These are phyloP conservation scores for Pulicaria dysenterica DNA, from an alignment of 129 eudicot species.

Conservation along the genomic window DNA sequence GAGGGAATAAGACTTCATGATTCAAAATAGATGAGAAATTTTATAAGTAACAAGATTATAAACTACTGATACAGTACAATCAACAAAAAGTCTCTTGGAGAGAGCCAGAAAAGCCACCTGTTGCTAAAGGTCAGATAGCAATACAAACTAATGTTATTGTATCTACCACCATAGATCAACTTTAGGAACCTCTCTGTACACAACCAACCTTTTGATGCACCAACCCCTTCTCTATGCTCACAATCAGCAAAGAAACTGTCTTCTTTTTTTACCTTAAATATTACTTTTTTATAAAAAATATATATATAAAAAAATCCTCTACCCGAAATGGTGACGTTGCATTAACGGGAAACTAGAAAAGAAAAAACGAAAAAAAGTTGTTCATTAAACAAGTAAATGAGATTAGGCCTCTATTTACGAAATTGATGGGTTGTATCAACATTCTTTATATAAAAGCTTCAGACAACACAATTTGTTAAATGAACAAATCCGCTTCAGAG, in stretches of 20 bases:
- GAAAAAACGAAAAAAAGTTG: not conserved
- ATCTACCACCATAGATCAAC: too few relatives aligned
- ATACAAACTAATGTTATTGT: too few relatives aligned
- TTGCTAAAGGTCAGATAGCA: too few relatives aligned
- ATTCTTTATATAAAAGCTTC: constrained; percentile 23
- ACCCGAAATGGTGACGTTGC: constrained; percentile 10
- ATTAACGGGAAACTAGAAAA: not conserved
- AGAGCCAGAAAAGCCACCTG: too few relatives aligned
- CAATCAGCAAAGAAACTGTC: not conserved
- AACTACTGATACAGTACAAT: too few relatives aligned
- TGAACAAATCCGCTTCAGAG: constrained; percentile 1
- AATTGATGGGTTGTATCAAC: constrained; percentile 26
- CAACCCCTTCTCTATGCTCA: not conserved
- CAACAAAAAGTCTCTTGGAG: too few relatives aligned
- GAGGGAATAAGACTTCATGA: too few relatives aligned
- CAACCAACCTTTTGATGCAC: too few relatives aligned
- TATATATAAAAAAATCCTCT: not conserved
- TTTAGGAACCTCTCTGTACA: too few relatives aligned
- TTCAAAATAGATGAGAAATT: too few relatives aligned
- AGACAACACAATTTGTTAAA: constrained; percentile 11
- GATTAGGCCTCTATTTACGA: constrained; percentile 28
- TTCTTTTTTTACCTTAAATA: not conserved
- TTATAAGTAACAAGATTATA: too few relatives aligned
- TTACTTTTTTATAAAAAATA: too few relatives aligned
- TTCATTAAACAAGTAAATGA: constrained; percentile 9